Evolutionary conservation across 2,329 filamentous ascomycete species (phyloP).

Genomic region (Mycosphaerella sp.): DNA sequence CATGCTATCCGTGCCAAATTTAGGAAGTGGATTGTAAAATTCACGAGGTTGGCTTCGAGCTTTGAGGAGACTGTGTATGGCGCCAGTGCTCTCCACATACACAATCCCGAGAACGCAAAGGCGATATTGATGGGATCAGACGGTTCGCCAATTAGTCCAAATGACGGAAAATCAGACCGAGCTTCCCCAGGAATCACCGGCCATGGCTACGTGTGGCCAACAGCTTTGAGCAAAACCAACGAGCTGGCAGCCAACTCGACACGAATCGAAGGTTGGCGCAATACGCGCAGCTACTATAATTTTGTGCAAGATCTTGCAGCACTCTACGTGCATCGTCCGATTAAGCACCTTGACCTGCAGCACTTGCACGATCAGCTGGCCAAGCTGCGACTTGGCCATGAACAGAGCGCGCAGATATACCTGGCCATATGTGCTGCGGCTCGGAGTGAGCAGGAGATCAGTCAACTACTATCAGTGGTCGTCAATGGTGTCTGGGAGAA

Average conservation of each 20-base stretch:
- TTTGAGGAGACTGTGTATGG: constrained; percentile 97
- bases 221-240: constrained; percentile 70
- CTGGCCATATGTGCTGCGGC: constrained; percentile 64
- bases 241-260: constrained; percentile 89
- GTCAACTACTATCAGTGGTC: constrained; percentile 41
- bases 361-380: constrained; percentile 90
- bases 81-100: constrained; percentile 77
- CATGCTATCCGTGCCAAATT: constrained; percentile 86
- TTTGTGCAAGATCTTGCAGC: constrained; percentile 56
- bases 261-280: constrained; percentile 93
- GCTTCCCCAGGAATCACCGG: constrained; percentile 43
- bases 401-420: constrained; percentile 78
- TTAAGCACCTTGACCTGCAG: constrained; percentile 77
- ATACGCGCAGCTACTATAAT: constrained; percentile 89
- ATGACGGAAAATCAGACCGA: constrained; percentile 10
- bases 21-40: constrained; percentile 90
- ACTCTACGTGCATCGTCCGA: constrained; percentile 42
- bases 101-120: constrained; percentile 34
- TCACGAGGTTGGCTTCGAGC: constrained; percentile 83
- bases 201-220: constrained; percentile 92
- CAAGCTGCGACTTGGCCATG: constrained; percentile 67
- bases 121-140: constrained; percentile 10
- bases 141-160: constrained; percentile 14
- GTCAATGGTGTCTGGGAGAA: constrained; percentile 29
- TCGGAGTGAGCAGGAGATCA: constrained; percentile 69